Conservation (phyloP, 1,139 yeast species). For the Blastobotrys raffinosifermentans region DNA sequence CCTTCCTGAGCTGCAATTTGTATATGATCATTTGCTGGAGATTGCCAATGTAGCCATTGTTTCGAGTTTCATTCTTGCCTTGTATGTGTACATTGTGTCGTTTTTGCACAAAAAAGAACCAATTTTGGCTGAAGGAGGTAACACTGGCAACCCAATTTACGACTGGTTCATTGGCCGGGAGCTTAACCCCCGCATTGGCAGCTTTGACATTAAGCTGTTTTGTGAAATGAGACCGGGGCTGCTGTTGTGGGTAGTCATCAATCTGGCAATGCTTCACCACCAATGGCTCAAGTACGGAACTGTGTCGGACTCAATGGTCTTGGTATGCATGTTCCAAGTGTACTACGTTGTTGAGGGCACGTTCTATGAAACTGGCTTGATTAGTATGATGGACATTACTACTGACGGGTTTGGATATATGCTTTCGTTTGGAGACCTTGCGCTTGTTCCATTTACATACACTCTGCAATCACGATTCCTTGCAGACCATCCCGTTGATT, state of each 20-base stretch:
- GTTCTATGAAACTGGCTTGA: conserved; percentile 77
- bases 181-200: conserved; percentile 82
- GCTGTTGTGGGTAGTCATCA: conserved; percentile 76
- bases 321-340: conserved; percentile 66
- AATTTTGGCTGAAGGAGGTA: conserved; percentile 80
- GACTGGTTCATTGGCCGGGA: conserved; percentile 99
- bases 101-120: conserved; percentile 60
- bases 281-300: conserved; percentile 61
- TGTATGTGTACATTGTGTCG: conserved; percentile 60
- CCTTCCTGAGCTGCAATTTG: conserved; percentile 73
- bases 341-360: conserved; percentile 90
- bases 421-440: conserved; percentile 90
- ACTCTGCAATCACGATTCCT: conserved; percentile 79
- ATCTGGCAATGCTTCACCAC: conserved; percentile 73
- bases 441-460: conserved; percentile 92
- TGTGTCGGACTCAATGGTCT: conserved; percentile 64
- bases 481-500: conserved; percentile 54
- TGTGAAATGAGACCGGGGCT: conserved; percentile 96
- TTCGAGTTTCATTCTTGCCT: conserved; percentile 59
- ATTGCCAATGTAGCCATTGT: conserved; percentile 57
- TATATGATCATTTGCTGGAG: conserved; percentile 63
- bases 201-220: conserved; percentile 81
- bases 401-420: conserved; percentile 97
- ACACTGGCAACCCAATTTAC: conserved; percentile 65
- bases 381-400: conserved; percentile 92